phyloP scores from a whole-genome alignment of 202 grass and related monocot species.

The Zoysia matrella region DNA sequence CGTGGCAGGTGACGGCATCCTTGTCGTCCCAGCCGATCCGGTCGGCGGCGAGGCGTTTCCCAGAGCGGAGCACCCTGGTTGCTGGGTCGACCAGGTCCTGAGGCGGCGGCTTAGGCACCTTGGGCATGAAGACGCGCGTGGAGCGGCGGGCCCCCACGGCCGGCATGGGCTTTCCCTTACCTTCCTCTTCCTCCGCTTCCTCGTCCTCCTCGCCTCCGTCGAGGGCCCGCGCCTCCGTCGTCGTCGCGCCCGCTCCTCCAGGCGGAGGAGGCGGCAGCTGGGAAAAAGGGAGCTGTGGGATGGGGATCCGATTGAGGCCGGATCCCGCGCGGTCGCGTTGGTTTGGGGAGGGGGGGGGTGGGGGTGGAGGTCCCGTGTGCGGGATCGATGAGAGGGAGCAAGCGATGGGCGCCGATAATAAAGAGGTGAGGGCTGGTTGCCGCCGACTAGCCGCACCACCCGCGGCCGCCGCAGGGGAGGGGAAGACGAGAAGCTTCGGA shows the following conservation, averaged over 20 bases:
- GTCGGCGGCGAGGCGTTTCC: conserved; percentile 63
- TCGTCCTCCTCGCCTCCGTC: conserved; percentile 18
- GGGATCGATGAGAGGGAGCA: neutral
- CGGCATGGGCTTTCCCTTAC: conserved; percentile 55
- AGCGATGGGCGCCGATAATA: neutral
- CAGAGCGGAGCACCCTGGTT: conserved; percentile 55
- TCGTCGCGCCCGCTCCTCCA: conserved; percentile 16
- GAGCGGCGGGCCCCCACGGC: conserved; percentile 72
- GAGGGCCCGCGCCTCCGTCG: conserved; percentile 22
- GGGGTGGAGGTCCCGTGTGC: neutral
- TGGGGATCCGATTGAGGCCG: conserved; percentile 34
- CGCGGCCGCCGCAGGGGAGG: conserved; percentile 9
- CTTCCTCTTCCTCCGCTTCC: conserved; percentile 39
- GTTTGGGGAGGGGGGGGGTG: no score
- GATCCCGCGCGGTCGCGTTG: conserved; percentile 35
- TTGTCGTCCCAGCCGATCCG: conserved; percentile 50
- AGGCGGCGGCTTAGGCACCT: conserved; percentile 44
- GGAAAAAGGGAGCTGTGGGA: neutral
- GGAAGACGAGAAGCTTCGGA: conserved; percentile 28
- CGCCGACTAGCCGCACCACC: conserved; percentile 42
- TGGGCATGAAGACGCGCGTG: conserved; percentile 75
- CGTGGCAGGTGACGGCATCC: conserved; percentile 17
- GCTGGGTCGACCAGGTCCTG: conserved; percentile 25
- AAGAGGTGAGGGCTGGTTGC: neutral
- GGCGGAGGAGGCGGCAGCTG: neutral